phyloP scores from a whole-genome alignment of 1,139 yeast species.

The Scheffersomyces illinoinensis region DNA sequence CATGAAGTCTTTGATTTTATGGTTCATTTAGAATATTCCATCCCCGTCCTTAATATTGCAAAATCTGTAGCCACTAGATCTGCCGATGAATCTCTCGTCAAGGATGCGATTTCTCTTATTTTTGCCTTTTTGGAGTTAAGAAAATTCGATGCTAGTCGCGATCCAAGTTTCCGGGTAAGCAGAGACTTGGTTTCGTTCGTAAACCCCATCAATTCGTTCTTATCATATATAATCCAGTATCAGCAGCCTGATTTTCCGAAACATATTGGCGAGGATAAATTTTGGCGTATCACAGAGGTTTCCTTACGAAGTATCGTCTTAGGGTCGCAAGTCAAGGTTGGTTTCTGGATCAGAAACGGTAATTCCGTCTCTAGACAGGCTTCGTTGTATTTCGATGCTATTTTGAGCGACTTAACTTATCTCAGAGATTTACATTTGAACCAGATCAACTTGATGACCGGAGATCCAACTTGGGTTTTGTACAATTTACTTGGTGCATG shows the following conservation, averaged over 20 bases:
- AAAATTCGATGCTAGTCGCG: constrained; percentile 24
- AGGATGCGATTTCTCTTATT: constrained; percentile 20
- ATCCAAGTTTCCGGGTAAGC: constrained; percentile 47
- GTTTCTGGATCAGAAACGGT: constrained; percentile 93
- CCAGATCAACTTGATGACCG: constrained; percentile 53
- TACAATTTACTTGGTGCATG: constrained; percentile 58
- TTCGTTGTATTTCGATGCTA: constrained; percentile 30
- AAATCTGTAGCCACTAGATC: constrained; percentile 42
- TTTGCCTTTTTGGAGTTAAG: constrained; percentile 26
- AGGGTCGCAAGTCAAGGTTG: constrained; percentile 72
- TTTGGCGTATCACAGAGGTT: constrained; percentile 51
- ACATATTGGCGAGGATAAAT: constrained; percentile 17
- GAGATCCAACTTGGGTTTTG: constrained; percentile 44
- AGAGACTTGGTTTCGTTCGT: constrained; percentile 53
- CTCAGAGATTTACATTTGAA: constrained; percentile 55
- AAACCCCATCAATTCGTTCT: constrained; percentile 59
- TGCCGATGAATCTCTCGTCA: constrained; percentile 17
- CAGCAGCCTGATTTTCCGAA: constrained; percentile 17
- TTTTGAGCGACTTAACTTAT: constrained; percentile 37
- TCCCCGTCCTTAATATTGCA: constrained; percentile 48
- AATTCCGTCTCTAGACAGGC: constrained; percentile 51
- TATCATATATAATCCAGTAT: constrained; percentile 42
- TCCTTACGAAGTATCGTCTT: constrained; percentile 65
- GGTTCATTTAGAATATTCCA: constrained; percentile 49
- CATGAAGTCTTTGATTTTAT: constrained; percentile 52